Base-by-base conservation (phyloP, 2,329 filamentous ascomycete genomes). In the Penicillium sp. region DNA sequence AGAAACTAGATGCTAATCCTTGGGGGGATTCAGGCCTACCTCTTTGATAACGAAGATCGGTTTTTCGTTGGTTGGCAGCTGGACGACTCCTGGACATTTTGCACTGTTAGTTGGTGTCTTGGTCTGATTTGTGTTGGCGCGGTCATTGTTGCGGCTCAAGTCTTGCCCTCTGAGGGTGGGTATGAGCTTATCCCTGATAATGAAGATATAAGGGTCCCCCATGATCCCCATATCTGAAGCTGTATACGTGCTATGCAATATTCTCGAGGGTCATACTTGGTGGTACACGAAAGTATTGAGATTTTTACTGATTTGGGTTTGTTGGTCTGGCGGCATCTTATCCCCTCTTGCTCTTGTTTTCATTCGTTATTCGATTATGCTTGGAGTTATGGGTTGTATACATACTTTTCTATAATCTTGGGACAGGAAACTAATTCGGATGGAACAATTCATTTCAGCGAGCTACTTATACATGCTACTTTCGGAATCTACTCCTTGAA, bases 21-120 rank as follows among this genome's bases (percentile, higher is more conserved):
- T 19, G 6, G 14, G 19, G 19, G 19, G 2, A 29, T 27, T 26
- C 64, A 96, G 92, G 88, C 91, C 19, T 95, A 91, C 71, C 81
- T 96, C 19, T 93, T 87, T 73, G 88, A 96, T 64, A 83, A 93
- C 69, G 90, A 96, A 72, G 85, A 89, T 49, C 87, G 91, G 65
- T 97, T 97, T 72, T 87, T 88, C 68, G 83, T 89, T 19, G 92
- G 92, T 58, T 97, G 92, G 90, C 81, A 82, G 58, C 82, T 97
- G 54, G 92, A 91, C 68, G 85, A 84, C 53, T 91, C 90, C 1
- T 97, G 90, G 85, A 84, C 89, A 31, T 83, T 96, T 54, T 86
- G 85, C 71, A 87, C 84, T 25, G 78, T 84, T 26, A 86, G 83
- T 64, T 88, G 85, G 83, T 78, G 75, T 53, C 70, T 86, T 3